Evolutionary conservation across 805 yeast species (phyloP).

Genomic region (Starmerella stigmatis): DNA sequence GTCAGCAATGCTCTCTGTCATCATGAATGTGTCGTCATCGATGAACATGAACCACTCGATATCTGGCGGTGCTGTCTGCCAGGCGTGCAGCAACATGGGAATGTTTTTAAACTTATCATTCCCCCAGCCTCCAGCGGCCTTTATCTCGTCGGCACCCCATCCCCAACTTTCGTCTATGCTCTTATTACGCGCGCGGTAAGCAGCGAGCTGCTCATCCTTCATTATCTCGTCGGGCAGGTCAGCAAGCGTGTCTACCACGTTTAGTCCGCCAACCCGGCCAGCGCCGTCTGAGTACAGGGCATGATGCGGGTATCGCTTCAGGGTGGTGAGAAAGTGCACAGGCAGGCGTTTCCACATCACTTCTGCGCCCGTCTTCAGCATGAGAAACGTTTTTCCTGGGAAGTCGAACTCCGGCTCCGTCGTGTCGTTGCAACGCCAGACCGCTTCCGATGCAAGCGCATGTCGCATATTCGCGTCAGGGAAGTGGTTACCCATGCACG

Average conservation of each 20-base stretch:
- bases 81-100: conserved; percentile 28
- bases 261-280: conserved; percentile 28
- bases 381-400: conserved; percentile 7
- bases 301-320: conserved; percentile 28
- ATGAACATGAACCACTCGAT: conserved; percentile 32
- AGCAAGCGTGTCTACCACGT: conserved; percentile 29
- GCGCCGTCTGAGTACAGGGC: conserved; percentile 31
- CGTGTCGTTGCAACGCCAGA: not conserved
- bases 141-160: conserved; percentile 8
- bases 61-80: conserved; percentile 21
- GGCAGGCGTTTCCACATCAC: conserved; percentile 24
- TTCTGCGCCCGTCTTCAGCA: conserved; percentile 2
- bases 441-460: not conserved
- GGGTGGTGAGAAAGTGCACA: conserved; percentile 30
- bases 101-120: conserved; percentile 7
- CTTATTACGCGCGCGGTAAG: conserved; percentile 26
- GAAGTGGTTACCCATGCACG: not conserved
- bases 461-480: not conserved
- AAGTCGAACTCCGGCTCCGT: not conserved
- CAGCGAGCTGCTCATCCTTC: conserved; percentile 10
- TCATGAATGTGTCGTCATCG: conserved; percentile 31
- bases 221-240: conserved; percentile 21
- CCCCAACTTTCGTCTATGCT: conserved; percentile 24
- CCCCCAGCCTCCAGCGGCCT: conserved; percentile 8
- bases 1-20: conserved; percentile 26